phyloP scores from a whole-genome alignment of 1,139 yeast species.

The Pichia kudriavzevii region DNA sequence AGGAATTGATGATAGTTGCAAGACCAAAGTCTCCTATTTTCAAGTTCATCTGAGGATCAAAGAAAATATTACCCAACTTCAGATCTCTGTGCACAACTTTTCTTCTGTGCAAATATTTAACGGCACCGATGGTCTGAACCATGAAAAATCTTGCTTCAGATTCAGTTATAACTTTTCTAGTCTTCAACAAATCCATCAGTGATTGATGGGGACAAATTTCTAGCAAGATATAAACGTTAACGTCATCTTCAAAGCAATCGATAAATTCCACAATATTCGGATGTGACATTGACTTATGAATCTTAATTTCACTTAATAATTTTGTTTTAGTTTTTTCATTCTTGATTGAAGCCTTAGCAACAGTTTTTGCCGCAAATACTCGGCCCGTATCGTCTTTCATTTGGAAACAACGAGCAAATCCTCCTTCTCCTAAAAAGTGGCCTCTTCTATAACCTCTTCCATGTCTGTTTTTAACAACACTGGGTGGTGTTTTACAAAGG shows the following conservation, averaged over 20 bases:
- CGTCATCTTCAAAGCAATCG: constrained; percentile 93
- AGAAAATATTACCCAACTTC: constrained; percentile 88
- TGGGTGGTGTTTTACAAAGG: constrained; percentile 90
- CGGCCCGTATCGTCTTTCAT: constrained; percentile 82
- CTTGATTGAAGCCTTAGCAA: constrained; percentile 89
- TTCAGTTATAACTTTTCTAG: constrained; percentile 75
- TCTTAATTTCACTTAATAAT: constrained; percentile 84
- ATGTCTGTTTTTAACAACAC: constrained; percentile 76
- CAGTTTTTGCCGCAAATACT: constrained; percentile 93
- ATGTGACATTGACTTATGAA: constrained; percentile 86
- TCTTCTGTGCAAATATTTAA: constrained; percentile 83
- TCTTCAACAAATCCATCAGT: constrained; percentile 82
- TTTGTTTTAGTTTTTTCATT: constrained; percentile 89
- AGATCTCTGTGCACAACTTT: constrained; percentile 94
- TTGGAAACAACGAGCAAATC: constrained; percentile 97
- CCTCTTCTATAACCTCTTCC: constrained; percentile 93
- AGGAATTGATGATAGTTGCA: constrained; percentile 71
- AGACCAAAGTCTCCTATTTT: constrained; percentile 96
- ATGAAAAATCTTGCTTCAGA: constrained; percentile 87
- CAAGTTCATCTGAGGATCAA: constrained; percentile 85
- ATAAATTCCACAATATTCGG: constrained; percentile 84
- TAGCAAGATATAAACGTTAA: constrained; percentile 82
- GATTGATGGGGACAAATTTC: constrained; percentile 95
- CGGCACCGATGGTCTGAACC: constrained; percentile 91
- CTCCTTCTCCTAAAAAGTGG: constrained; percentile 91